Evolutionary conservation across 495 filamentous ascomycete species (phyloP), one percentile per base, ranked within the genome.

Genomic region (Penicillium macrosclerotiorum): DNA sequence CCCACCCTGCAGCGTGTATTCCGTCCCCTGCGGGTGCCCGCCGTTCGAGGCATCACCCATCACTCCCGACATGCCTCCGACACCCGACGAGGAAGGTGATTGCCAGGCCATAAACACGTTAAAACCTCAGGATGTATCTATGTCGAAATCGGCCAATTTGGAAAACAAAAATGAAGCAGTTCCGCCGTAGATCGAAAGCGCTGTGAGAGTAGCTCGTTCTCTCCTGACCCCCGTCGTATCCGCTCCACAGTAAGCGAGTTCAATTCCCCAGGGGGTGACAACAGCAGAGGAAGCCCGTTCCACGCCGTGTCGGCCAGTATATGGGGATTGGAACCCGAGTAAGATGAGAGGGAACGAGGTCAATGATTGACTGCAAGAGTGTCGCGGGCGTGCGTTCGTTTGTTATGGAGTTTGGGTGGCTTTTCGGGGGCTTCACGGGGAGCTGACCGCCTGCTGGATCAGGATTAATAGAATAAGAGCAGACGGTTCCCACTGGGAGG

Each of bases 1-100:
- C 76, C 58, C 63, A 95, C 92, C 93, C 81, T 98, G 93, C 32
- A 98, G 74, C 23, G 93, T 97, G 58, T 98, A 98, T 63, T 98
- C 94, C n/a, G 94, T 96, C 35, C 89, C 93, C 47, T 85, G 82
- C 26, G 83, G 83, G 48, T 86, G 82, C 56, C 79, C 62, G 49
- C 71, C 77, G 57, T 74, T 78, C 31, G 75, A 67, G 32, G 64
- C 72, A 55, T 80, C 79, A 40, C 69, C 76, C 50, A 75, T 76
- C 13, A 75, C 63, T 42, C 74, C 76, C 42, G 71, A 63, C 66
- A 75, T 78, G 36, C 80, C 81, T 70, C 77, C 80, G 62, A 75
- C 75, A 51, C 79, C 77, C 68, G 75, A 79, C 83, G 73, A 74
- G 59, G 77, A 75, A 59, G 72, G 73, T 60, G 75, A 77, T 68